These are phyloP conservation scores for Podosphaera aphanis DNA, from an alignment of 2,329 filamentous ascomycete species.

Conservation along the genomic window DNA sequence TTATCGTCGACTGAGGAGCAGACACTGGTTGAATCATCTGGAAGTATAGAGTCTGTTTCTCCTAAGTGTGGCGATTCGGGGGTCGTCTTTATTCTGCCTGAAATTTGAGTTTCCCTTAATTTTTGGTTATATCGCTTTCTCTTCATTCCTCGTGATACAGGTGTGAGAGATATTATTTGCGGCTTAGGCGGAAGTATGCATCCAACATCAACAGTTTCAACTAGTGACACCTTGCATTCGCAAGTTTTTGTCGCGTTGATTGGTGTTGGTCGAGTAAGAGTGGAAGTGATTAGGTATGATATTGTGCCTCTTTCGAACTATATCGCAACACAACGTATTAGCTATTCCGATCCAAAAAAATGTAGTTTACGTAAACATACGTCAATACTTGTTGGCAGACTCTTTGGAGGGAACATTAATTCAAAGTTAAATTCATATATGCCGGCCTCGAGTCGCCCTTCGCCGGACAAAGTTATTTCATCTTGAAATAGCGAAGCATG, in stretches of 20 bases:
- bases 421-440: slow-evolving; percentile 63
- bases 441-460: slow-evolving; percentile 49
- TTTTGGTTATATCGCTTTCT: slow-evolving; percentile 18
- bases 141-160: slow-evolving; percentile 48
- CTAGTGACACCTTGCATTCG: slow-evolving; percentile 56
- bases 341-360: background rate
- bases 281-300: slow-evolving; percentile 74
- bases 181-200: slow-evolving; percentile 50
- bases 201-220: slow-evolving; percentile 70
- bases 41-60: slow-evolving; percentile 7
- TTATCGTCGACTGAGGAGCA: slow-evolving; percentile 17
- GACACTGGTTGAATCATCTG: slow-evolving; percentile 16
- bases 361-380: slow-evolving; percentile 27
- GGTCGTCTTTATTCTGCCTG: slow-evolving; percentile 8
- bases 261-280: slow-evolving; percentile 66
- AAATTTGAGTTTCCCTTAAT: no score
- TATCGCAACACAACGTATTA: background rate
- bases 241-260: slow-evolving; percentile 61
- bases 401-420: slow-evolving; percentile 42
- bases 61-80: slow-evolving; percentile 5
- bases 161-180: slow-evolving; percentile 67
- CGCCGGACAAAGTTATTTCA: slow-evolving; percentile 56
- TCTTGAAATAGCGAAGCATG: slow-evolving; percentile 66
- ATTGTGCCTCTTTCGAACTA: slow-evolving; percentile 92
- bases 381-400: slow-evolving; percentile 78